Evolutionary conservation across 441 rosid genomes (phyloP).

Genomic region (Kokia cookei): DNA sequence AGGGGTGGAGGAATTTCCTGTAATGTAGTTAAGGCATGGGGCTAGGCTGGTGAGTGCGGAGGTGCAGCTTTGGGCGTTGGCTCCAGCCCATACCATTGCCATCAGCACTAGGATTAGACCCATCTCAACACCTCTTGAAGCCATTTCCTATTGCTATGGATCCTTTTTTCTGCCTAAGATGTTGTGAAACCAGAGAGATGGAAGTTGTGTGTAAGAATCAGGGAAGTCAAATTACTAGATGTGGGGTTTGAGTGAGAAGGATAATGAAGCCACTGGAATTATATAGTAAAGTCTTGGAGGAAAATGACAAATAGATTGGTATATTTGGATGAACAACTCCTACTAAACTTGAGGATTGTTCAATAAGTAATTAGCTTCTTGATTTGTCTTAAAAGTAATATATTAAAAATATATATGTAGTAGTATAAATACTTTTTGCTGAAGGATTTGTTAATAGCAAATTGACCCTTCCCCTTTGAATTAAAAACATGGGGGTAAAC

Average conservation of each 20-base stretch:
- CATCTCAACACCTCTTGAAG: conserved; percentile 21
- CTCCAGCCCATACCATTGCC: conserved; percentile 14
- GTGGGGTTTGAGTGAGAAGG: conserved; percentile 8
- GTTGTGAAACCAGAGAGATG: not conserved
- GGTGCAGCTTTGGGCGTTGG: conserved; percentile 34
- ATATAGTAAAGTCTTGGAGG: conserved; percentile 9
- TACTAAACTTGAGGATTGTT: conserved; percentile 10
- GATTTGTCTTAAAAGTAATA: not conserved
- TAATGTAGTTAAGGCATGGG: conserved; percentile 56
- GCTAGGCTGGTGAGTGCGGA: conserved; percentile 28
- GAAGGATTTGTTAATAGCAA: not conserved
- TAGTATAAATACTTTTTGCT: not conserved
- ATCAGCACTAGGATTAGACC: conserved; percentile 29
- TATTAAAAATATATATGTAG: not conserved
- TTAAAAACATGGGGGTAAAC: not conserved
- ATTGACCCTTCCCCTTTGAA: not conserved
- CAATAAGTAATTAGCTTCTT: conserved; percentile 2
- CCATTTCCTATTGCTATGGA: conserved; percentile 19
- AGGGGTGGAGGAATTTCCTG: conserved; percentile 61
- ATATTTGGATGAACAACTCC: conserved; percentile 29
- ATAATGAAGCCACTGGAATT: conserved; percentile 5
- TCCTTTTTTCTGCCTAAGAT: not conserved
- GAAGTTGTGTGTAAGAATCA: not conserved
- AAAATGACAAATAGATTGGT: conserved; percentile 19
- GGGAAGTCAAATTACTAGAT: not conserved